These are phyloP conservation scores for Puccinia polysora DNA, from an alignment of 1,284 basidiomycete genomes.

Conservation along the genomic window DNA sequence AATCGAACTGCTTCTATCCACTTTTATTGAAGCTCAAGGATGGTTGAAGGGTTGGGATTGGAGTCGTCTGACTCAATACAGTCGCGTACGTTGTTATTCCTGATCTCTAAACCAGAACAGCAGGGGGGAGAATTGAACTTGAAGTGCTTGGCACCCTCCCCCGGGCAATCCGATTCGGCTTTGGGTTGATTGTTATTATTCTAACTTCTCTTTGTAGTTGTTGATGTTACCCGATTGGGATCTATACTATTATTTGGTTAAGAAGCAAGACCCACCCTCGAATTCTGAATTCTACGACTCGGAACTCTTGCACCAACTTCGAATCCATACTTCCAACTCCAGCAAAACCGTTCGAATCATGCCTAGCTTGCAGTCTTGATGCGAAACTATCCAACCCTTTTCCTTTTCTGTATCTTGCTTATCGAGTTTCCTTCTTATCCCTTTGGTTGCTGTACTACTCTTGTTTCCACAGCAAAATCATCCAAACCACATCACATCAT, in stretches of 20 bases:
- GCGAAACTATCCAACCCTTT: too few relatives aligned
- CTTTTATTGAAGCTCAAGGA: constrained; percentile 74
- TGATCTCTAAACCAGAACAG: neutral
- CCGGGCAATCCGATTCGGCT: neutral
- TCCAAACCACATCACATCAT: too few relatives aligned
- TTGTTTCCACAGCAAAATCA: too few relatives aligned
- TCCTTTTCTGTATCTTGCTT: too few relatives aligned
- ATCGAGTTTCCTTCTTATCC: too few relatives aligned
- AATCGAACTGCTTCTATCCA: constrained; percentile 83
- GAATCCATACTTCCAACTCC: constrained; percentile 82
- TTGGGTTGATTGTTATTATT: neutral
- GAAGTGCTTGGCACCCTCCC: too few relatives aligned
- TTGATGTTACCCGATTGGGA: constrained; percentile 77
- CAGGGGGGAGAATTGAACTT: too few relatives aligned
- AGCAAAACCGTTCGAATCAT: constrained; percentile 81
- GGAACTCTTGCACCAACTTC: constrained; percentile 63
- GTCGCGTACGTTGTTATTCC: constrained; percentile 69
- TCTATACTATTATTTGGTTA: constrained; percentile 80
- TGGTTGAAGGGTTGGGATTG: constrained; percentile 63
- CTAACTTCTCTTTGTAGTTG: constrained; percentile 44
- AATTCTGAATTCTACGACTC: constrained; percentile 67
- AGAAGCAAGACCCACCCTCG: constrained; percentile 70
- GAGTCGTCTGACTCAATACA: constrained; percentile 79
- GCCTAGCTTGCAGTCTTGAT: constrained; percentile 62
- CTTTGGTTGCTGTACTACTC: too few relatives aligned